A percentile compares a stretch with the other conserved stretches of the same genome.
Evolutionary conservation across 1,284 basidiomycete genomes (phyloP).

Genomic region (Cutaneotrichosporon sp.): DNA sequence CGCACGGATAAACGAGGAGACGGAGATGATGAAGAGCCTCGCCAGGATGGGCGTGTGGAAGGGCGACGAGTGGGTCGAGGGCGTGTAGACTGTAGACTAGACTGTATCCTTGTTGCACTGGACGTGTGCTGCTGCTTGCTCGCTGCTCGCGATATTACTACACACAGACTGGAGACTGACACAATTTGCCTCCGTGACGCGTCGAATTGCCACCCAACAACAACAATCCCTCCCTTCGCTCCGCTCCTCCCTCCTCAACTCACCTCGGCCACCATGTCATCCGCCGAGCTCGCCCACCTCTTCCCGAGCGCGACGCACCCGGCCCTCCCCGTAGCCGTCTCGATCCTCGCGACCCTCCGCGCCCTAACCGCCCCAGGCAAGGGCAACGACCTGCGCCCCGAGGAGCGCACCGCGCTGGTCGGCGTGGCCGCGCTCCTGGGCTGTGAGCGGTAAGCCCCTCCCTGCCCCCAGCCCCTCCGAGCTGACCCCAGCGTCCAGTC

Average conservation of each 20-base stretch:
- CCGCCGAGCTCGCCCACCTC: conserved; percentile 40
- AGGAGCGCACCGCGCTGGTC: conserved; percentile 47
- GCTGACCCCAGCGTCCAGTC: conserved; percentile 35
- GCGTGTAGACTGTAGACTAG: no score
- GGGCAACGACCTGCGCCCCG: conserved; percentile 41
- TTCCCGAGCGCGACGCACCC: conserved; percentile 49
- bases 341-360: conserved; percentile 46
- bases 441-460: conserved; percentile 44
- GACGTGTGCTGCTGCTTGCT: no score
- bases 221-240: no score
- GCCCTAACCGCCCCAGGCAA: conserved; percentile 42
- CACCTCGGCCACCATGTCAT: conserved; percentile 31
- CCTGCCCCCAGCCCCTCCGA: background rate
- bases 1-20: conserved; percentile 27
- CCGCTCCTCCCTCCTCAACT: no score
- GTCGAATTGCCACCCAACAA: conserved; percentile 8
- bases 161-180: no score
- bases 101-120: no score
- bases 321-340: conserved; percentile 41
- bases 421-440: conserved; percentile 49
- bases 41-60: conserved; percentile 27
- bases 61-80: conserved; percentile 7
- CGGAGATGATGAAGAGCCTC: conserved; percentile 28
- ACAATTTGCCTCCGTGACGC: background rate
- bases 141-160: no score